Evolutionary conservation across 495 filamentous ascomycete species (phyloP), one percentile per base, ranked within the genome.

Genomic region (Penicillium herquei): DNA sequence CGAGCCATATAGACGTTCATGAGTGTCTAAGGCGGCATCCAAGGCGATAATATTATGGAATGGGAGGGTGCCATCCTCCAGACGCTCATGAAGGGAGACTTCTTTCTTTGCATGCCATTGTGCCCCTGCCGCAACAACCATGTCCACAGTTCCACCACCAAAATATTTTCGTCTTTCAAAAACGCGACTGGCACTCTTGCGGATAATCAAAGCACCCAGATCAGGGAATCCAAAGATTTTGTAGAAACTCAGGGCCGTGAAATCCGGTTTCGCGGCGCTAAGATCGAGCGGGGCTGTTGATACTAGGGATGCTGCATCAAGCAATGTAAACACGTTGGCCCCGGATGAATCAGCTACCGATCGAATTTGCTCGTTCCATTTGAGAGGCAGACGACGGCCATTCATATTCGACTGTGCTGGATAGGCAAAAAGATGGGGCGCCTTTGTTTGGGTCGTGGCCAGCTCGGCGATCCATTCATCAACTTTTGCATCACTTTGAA

Each of bases 171-270:
- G 82, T 21, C 77, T 73, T 39, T 74, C 69, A 40, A 96, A 83
- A 1, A 88, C 73, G 18, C 73, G 64, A 1, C 78, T 83, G n/a
- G 87, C 79, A 34, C 78, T 77, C 56, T 91, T 90, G 40, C 87
- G 81, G 8, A 97, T 86, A 49, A 98, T 87, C 66, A 98, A 74
- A 4, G 87, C 93, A 7, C 93, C 93, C 0, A 98, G 73, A 64
- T 98, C 90, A 0, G 93, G 93, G 62, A 96, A 96, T 5, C 93
- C 93, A 67, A 97, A 98, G 18, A 98, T 94, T 70, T 98, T 98
- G 70, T 96, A 95, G 62, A 98, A 91, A 74, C 91, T 96, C 18
- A 97, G 66, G 0, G 89, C 90, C 5, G 86, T 90, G 58, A 96
- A 97, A 62, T 98, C 93, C 0, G 93, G 91, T 1, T 89, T 87